phyloP scores from a whole-genome alignment of 2,329 filamentous ascomycete species.

The Teratosphaeria nubilosa region DNA sequence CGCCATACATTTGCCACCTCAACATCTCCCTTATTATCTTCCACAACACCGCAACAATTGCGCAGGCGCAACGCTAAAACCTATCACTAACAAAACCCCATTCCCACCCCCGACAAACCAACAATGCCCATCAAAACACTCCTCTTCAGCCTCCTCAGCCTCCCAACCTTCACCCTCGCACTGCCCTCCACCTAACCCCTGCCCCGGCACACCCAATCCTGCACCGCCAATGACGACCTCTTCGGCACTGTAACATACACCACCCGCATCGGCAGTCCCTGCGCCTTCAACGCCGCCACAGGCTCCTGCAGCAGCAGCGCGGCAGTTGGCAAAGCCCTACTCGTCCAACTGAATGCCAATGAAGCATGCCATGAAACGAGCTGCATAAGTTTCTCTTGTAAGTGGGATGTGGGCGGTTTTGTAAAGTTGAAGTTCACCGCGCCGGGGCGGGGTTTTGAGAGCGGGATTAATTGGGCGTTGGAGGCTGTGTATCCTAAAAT shows the following conservation, averaged over 20 bases:
- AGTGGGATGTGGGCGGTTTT: background rate
- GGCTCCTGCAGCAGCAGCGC: background rate
- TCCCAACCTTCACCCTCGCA: background rate
- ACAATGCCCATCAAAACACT: background rate
- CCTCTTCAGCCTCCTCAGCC: background rate
- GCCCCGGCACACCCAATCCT: background rate
- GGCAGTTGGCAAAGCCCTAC: background rate
- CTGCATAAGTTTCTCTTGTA: background rate
- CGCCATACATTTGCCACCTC: background rate
- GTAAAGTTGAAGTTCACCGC: background rate
- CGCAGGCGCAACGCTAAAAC: background rate
- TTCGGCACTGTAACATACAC: background rate
- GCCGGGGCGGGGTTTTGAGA: background rate
- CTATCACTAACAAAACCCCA: background rate
- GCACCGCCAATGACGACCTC: background rate
- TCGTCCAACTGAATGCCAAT: background rate
- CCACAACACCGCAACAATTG: background rate
- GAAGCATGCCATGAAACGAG: background rate
- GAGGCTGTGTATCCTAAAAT: background rate
- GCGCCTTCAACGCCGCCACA: background rate
- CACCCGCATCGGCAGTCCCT: background rate
- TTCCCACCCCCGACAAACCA: background rate
- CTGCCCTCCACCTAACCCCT: background rate
- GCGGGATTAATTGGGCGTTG: background rate
- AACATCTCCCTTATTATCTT: background rate